Conservation (phyloP, 2,329 filamentous ascomycete genomes). For the Tolypocladium endophyticum region DNA sequence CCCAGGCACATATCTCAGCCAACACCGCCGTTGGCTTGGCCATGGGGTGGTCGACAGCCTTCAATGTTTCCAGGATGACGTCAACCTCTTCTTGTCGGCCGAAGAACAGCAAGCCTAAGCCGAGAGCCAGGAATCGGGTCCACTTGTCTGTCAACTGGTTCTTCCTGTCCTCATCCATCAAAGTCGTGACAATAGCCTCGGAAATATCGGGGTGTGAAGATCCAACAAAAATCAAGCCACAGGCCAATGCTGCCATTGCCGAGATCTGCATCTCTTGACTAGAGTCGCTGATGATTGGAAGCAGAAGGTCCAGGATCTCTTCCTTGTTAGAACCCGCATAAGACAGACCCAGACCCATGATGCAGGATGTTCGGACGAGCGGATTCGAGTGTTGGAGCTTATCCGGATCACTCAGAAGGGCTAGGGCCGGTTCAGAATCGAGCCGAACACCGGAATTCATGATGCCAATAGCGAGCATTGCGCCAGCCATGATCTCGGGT, state of each 20-base stretch:
- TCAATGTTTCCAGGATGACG: conserved; percentile 90
- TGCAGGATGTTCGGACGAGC: conserved; percentile 68
- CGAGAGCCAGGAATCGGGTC: conserved; percentile 92
- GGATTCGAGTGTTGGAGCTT: conserved; percentile 72
- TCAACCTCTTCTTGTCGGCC: conserved; percentile 98
- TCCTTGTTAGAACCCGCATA: conserved; percentile 93
- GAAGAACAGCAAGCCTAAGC: conserved; percentile 88
- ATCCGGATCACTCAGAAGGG: conserved; percentile 69
- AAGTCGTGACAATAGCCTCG: conserved; percentile 81
- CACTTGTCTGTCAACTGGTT: conserved; percentile 94
- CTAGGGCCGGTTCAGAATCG: conserved; percentile 83
- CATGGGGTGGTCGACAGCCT: conserved; percentile 95
- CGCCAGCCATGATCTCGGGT: conserved; percentile 75
- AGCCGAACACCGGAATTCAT: conserved; percentile 86
- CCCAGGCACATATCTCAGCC: conserved; percentile 95
- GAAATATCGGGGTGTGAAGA: conserved; percentile 86
- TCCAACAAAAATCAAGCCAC: conserved; percentile 86
- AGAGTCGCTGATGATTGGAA: conserved; percentile 80
- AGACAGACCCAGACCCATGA: conserved; percentile 91
- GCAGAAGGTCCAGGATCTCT: conserved; percentile 71
- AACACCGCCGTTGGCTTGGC: conserved; percentile 91
- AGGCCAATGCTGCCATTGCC: conserved; percentile 85
- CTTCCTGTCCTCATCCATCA: conserved; percentile 88
- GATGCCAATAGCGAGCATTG: conserved; percentile 86
- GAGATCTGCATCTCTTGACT: conserved; percentile 88